phyloP scores from a whole-genome alignment of 1,139 yeast species.

The Wickerhamiella infanticola region DNA sequence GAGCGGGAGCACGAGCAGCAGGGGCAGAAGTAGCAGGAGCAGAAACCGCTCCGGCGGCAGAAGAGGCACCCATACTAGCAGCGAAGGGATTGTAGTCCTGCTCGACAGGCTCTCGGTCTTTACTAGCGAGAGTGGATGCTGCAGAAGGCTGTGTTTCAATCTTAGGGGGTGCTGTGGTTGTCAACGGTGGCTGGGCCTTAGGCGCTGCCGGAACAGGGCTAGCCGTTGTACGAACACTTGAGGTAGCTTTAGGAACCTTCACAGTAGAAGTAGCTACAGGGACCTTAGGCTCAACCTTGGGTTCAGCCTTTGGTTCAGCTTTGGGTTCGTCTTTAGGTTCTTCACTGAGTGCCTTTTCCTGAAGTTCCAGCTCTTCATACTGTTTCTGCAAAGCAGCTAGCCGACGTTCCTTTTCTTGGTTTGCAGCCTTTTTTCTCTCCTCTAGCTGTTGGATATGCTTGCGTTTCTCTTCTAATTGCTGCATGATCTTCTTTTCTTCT shows the following conservation, averaged over 20 bases:
- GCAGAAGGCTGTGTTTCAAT: not conserved
- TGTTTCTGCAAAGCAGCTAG: constrained; percentile 46
- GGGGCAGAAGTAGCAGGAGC: constrained; percentile 6
- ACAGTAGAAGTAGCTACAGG: not conserved
- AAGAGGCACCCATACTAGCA: constrained; percentile 6
- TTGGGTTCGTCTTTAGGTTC: constrained; percentile 3
- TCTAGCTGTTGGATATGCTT: constrained; percentile 13
- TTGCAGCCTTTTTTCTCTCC: constrained; percentile 27
- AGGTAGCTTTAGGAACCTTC: not conserved
- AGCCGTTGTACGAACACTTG: not conserved
- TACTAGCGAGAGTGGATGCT: not conserved
- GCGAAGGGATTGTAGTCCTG: not conserved
- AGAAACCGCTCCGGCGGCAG: constrained; percentile 8
- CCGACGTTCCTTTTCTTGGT: constrained; percentile 37
- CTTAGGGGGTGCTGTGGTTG: not conserved
- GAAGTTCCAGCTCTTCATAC: constrained; percentile 39
- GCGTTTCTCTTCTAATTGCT: constrained; percentile 13
- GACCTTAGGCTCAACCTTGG: not conserved
- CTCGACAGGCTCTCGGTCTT: not conserved
- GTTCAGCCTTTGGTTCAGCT: not conserved
- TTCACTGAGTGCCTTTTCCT: constrained; percentile 22
- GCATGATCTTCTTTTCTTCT: constrained; percentile 14
- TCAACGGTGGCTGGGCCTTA: constrained; percentile 3
- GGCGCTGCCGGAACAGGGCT: constrained; percentile 6
- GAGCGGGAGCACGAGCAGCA: constrained; percentile 1